These are phyloP conservation scores for Penicillium frequentans DNA, from an alignment of 2,329 filamentous ascomycete genomes.

Conservation along the genomic window DNA sequence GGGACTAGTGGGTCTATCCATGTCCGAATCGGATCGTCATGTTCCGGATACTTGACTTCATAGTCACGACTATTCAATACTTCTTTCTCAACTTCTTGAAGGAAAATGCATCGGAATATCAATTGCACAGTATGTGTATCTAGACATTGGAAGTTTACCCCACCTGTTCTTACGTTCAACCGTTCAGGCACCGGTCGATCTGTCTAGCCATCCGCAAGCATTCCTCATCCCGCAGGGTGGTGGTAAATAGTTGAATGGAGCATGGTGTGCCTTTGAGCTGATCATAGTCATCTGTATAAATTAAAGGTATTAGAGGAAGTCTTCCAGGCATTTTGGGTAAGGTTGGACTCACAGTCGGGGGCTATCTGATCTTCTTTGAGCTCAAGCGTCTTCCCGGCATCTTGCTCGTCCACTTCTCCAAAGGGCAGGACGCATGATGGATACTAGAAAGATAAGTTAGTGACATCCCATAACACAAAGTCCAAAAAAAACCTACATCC, in stretches of 20 bases:
- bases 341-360: slow-evolving; percentile 21
- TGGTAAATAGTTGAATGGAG: slow-evolving; percentile 29
- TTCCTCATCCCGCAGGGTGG: slow-evolving; percentile 30
- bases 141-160: background rate
- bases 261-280: slow-evolving; percentile 28
- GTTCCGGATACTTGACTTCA: background rate
- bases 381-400: slow-evolving; percentile 11
- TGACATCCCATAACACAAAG: background rate
- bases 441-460: slow-evolving; percentile 35
- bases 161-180: background rate
- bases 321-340: too few relatives aligned
- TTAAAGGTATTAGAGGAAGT: background rate
- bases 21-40: background rate
- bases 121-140: too few relatives aligned
- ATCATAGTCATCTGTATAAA: slow-evolving; percentile 22
- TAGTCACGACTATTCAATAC: background rate
- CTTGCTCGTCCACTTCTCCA: slow-evolving; percentile 13
- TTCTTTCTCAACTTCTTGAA: background rate
- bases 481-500: slow-evolving; percentile 41
- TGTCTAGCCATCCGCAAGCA: slow-evolving; percentile 27
- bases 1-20: background rate
- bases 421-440: slow-evolving; percentile 52
- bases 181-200: slow-evolving; percentile 26
- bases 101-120: background rate
- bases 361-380: slow-evolving; percentile 14